Conservation (phyloP, 1,284 basidiomycete genomes). For the Rhodotorula sp. region DNA sequence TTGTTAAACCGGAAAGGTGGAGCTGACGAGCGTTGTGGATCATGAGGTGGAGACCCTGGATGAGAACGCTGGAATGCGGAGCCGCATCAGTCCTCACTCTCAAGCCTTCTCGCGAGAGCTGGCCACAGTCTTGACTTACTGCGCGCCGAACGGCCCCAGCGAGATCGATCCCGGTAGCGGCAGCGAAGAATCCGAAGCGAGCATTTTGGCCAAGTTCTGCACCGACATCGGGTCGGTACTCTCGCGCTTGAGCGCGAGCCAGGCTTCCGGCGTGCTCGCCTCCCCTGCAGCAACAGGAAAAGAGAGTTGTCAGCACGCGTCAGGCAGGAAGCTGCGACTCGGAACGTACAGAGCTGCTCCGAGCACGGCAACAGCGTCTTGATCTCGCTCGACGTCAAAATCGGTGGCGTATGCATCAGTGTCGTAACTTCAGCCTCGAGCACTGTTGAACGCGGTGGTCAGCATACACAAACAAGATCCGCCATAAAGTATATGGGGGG, state of each 20-base stretch:
- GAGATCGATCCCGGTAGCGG: conserved; percentile 3
- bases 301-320: neutral
- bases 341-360: conserved; percentile 3
- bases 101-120: neutral
- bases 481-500: neutral
- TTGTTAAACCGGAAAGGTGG: neutral
- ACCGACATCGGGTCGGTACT: neutral
- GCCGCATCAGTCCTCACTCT: neutral
- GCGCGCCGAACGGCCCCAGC: conserved; percentile 6
- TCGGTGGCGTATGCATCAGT: conserved; percentile 11
- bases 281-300: neutral
- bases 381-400: neutral
- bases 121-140: neutral
- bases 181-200: conserved; percentile 11
- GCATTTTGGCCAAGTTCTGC: conserved; percentile 3
- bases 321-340: neutral
- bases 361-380: conserved; percentile 11
- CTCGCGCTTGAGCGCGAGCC: conserved; percentile 1
- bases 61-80: conserved; percentile 1
- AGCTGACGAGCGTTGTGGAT: conserved; percentile 2
- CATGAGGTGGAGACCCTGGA: conserved; percentile 6
- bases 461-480: no score
- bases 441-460: neutral
- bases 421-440: conserved; percentile 18
- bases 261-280: conserved; percentile 8